phyloP scores from a whole-genome alignment of 2,329 filamentous ascomycete species.

The Endoconidiophora polonica region DNA sequence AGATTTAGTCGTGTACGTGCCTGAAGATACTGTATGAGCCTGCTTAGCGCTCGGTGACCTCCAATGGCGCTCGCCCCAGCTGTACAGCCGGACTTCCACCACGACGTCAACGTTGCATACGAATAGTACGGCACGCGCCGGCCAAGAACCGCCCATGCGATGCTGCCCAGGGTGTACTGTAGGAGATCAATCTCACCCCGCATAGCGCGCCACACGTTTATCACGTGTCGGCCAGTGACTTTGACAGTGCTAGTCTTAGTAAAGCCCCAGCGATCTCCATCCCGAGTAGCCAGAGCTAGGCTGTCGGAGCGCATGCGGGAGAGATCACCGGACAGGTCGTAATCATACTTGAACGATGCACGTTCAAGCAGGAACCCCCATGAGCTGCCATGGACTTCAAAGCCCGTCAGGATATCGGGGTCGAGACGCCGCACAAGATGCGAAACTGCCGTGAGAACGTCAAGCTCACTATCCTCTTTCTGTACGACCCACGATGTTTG shows the following conservation, averaged over 20 bases:
- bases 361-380: slow-evolving; percentile 95
- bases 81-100: slow-evolving; percentile 37
- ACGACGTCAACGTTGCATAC: slow-evolving; percentile 60
- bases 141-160: slow-evolving; percentile 80
- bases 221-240: slow-evolving; percentile 87
- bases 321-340: slow-evolving; percentile 78
- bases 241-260: slow-evolving; percentile 82
- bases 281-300: slow-evolving; percentile 54
- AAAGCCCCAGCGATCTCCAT: slow-evolving; percentile 82
- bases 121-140: slow-evolving; percentile 76
- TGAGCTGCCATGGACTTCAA: slow-evolving; percentile 81
- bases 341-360: slow-evolving; percentile 71
- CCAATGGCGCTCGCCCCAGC: not conserved
- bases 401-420: slow-evolving; percentile 85
- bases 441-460: slow-evolving; percentile 70
- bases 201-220: slow-evolving; percentile 97
- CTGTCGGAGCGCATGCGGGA: not conserved
- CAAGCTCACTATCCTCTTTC: slow-evolving; percentile 64
- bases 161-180: slow-evolving; percentile 93
- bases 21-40: slow-evolving; percentile 62
- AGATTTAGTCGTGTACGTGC: slow-evolving; percentile 64
- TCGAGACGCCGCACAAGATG: slow-evolving; percentile 72
- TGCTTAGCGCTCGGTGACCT: slow-evolving; percentile 31
- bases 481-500: slow-evolving; percentile 37
- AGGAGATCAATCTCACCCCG: slow-evolving; percentile 76